phyloP scores from a whole-genome alignment of 2,329 filamentous ascomycete species.

The Alternaria atra region DNA sequence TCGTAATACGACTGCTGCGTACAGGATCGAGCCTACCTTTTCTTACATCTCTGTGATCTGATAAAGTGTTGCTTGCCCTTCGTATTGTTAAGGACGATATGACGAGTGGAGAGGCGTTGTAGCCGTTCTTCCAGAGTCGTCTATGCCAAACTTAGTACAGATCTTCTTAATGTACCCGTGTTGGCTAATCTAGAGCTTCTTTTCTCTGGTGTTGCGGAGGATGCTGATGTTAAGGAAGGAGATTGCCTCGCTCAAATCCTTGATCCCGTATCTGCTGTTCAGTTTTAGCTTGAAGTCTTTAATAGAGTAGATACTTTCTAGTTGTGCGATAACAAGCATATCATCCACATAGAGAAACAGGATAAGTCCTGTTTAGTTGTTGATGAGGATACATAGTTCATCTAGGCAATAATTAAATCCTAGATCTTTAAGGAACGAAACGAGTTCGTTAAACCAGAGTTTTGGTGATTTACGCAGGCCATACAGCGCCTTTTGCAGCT shows the following conservation, averaged over 20 bases:
- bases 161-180: slow-evolving; percentile 12
- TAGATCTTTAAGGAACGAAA: background rate
- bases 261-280: slow-evolving; percentile 11
- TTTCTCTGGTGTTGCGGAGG: slow-evolving; percentile 3
- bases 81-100: slow-evolving; percentile 5
- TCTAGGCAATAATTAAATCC: no score
- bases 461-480: no score
- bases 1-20: slow-evolving; percentile 11
- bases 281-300: slow-evolving; percentile 1
- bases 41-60: slow-evolving; percentile 13
- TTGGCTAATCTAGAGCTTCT: slow-evolving; percentile 15
- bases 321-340: no score
- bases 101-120: slow-evolving; percentile 6
- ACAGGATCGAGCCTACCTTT: slow-evolving; percentile 14
- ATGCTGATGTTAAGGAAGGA: slow-evolving; percentile 17
- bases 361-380: no score
- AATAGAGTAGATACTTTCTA: no score
- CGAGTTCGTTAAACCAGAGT: slow-evolving; percentile 15
- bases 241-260: slow-evolving; percentile 12
- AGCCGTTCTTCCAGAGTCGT: slow-evolving; percentile 2
- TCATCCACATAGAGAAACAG: no score
- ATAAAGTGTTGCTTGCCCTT: background rate
- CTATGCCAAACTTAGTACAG: slow-evolving; percentile 12
- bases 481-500: no score
- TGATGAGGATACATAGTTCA: no score